Base-by-base conservation (phyloP, 306 rosid species). In the Aeschynomene evenia region DNA sequence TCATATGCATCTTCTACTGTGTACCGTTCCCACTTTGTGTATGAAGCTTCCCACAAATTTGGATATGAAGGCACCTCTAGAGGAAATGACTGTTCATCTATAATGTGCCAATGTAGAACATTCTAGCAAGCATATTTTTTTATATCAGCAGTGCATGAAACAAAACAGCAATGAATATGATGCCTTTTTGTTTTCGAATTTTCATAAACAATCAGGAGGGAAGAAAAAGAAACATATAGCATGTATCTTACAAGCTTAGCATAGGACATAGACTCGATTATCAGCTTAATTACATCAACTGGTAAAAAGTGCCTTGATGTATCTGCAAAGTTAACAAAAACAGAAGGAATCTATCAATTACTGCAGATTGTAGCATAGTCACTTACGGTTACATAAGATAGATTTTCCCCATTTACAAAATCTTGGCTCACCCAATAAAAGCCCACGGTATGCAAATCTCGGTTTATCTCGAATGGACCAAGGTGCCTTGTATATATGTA, bases 21-120 rank as follows among this genome's bases (percentile, higher is more conserved):
- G 75, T 91, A 94, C 12, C 97, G 97, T 85, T 94, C 99, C 85
- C 81, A 86, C 77, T 91, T 67, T 34, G 95, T 65, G 58, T 91
- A 94, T 49, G 99, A 73, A 63, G 96, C 99, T 83, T 86, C 75
- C 99, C 99, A 94, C 71, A 94, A 73, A 4, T 91, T 85, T 45
- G 97, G 99, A 81, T 84, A 89, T 4, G 92, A n/a, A 61, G 98
- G 97, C 63, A 88, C 82, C 85, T 94, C 99, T 1, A 94, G 80
- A 57, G 99, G 97, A 87, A 94, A 94, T 53, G 99, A 81, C 51
- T 94, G 77, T 70, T 68, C 80, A 48, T 94, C 99, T 80, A 94
- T 80, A 70, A 89, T 72, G 86, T 94, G 97, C 99, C 99, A 94
- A 84, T 94, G 99, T 62, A 94, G 89, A 61, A 94, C 97, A 87